These are phyloP conservation scores for Beauveria varroae DNA, from an alignment of 2,329 filamentous ascomycete species.

Conservation along the genomic window DNA sequence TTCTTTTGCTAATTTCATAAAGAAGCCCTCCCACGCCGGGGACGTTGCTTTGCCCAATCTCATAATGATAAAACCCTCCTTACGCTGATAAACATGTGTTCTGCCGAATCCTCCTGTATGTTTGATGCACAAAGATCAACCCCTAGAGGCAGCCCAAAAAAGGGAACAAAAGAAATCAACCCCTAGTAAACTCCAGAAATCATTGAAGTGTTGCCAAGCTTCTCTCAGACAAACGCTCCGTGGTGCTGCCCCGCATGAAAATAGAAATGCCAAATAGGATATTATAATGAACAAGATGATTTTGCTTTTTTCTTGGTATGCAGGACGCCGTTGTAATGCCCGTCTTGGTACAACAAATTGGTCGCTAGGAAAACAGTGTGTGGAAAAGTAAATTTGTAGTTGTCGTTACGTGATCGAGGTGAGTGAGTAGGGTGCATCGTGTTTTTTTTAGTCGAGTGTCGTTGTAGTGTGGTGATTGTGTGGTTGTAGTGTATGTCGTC, in stretches of 20 bases:
- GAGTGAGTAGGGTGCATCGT: neutral
- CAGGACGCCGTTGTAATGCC: constrained; percentile 13
- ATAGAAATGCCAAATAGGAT: constrained; percentile 8
- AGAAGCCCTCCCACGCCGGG: neutral
- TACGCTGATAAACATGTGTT: neutral
- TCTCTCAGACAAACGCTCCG: neutral
- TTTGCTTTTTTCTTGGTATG: constrained; percentile 11
- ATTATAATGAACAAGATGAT: constrained; percentile 9
- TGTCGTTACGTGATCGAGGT: neutral
- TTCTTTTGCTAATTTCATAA: constrained; percentile 7
- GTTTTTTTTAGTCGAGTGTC: constrained; percentile 9
- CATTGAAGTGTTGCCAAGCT: neutral
- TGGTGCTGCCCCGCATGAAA: neutral
- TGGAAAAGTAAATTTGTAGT: neutral
- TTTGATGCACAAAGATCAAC: neutral
- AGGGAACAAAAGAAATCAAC: neutral
- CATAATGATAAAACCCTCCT: neutral
- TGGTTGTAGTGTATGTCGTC: constrained; percentile 13
- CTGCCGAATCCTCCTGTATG: neutral
- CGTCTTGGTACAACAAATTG: constrained; percentile 14
- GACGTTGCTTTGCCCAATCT: neutral
- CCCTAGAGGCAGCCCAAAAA: neutral
- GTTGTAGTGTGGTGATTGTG: constrained; percentile 15
- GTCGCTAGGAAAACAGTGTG: constrained; percentile 16
- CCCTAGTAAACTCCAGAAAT: constrained; percentile 1